Base-by-base conservation (phyloP, 2,329 filamentous ascomycete species). In the Elsinoe necatrix region DNA sequence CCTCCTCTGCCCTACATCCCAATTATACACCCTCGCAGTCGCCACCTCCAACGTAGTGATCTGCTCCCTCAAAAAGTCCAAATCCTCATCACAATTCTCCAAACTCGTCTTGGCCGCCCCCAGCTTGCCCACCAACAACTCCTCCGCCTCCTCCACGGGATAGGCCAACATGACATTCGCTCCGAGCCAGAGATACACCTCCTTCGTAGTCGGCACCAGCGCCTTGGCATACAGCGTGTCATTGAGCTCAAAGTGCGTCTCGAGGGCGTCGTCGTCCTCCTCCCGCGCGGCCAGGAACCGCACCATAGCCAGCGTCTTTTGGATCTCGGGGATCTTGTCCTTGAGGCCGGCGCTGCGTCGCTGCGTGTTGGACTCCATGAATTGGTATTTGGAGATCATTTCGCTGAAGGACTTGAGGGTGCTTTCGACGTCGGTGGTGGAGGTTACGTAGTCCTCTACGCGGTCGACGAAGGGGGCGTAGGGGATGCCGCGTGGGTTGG, bases 21-120 rank as follows among this genome's bases (percentile, higher is more conserved):
- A 97, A 72, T 98, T 98, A 73, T 98, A 97, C n/a, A 98, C 91
- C 62, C 93, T 81, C 20, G 93, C 93, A 39, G 92, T 90, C 3
- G 93, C 93, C 31, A 98, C 93, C 72, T 98, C 93, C 77, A 98
- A 85, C 0, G 91, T 96, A 89, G 93, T 98, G 64, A 98, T 95
- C 73, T 98, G 93, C 71, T 97, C 92, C 60, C 93, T 78, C 66
- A 98, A 73, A 69, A 97, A 98, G 69, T 97, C 93, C 67, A 96
- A 72, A 71, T 98, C 93, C 74, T 98, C 93, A 68, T 96, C 90
- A 68, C 91, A 96, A 65, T 95, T 92, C n/a, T 75, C 74, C 63
- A 95, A 72, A 66, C 85, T 95, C 67, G 81, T 78, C 71, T 91
- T 86, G 1, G 93, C 93, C 7, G 88, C 86, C 25, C 78, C 75